A percentile compares a stretch with the other conserved stretches of the same genome.
These are phyloP conservation scores for Lasiodiplodia sp. DNA, from an alignment of 2,329 filamentous ascomycete species.

Conservation along the genomic window DNA sequence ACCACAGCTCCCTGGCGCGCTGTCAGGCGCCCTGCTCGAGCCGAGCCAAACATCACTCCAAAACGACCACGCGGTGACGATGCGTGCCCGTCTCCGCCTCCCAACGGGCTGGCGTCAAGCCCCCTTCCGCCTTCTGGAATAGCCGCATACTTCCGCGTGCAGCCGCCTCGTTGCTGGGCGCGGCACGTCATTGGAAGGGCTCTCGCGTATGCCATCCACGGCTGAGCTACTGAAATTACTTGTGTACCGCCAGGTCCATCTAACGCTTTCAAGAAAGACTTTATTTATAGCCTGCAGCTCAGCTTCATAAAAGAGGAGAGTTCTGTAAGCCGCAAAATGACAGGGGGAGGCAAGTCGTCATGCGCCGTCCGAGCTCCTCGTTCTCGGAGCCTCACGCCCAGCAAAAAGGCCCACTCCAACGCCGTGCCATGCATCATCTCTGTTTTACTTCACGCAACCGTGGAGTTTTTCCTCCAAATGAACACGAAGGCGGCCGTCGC, in stretches of 20 bases:
- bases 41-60: neutral
- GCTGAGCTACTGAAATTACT: slow-evolving; percentile 20
- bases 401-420: neutral
- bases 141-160: slow-evolving; percentile 18
- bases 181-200: slow-evolving; percentile 6
- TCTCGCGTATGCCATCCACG: slow-evolving; percentile 9
- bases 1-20: neutral
- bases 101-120: slow-evolving; percentile 21
- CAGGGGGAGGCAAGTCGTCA: neutral
- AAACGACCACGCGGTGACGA: slow-evolving; percentile 9
- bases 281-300: slow-evolving; percentile 18
- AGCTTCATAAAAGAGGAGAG: neutral
- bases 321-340: slow-evolving; percentile 5
- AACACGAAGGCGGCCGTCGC: slow-evolving; percentile 65
- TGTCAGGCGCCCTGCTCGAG: slow-evolving; percentile 18
- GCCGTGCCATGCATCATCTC: neutral
- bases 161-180: slow-evolving; percentile 23
- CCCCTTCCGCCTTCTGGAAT: slow-evolving; percentile 25
- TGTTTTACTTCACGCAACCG: slow-evolving; percentile 15
- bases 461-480: slow-evolving; percentile 62
- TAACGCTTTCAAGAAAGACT: neutral
- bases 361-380: slow-evolving; percentile 20
- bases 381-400: slow-evolving; percentile 1
- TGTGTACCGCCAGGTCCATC: neutral
- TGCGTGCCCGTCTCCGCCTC: slow-evolving; percentile 4